Conservation (phyloP, 202 grass and related monocot species). For the Setaria italica region DNA sequence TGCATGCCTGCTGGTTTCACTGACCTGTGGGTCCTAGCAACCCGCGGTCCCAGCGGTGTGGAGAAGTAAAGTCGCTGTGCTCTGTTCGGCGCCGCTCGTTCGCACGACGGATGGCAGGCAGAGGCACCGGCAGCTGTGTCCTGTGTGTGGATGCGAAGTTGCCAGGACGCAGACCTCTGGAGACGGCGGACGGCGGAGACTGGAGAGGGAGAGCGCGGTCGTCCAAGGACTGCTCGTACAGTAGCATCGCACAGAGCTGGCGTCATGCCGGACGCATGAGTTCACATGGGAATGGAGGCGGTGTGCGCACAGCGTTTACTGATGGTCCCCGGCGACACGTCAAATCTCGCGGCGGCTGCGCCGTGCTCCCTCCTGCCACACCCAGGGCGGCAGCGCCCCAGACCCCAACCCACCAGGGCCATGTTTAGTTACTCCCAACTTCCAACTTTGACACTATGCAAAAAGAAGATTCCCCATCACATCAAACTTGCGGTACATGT, state of each 20-base stretch:
- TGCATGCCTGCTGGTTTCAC: neutral
- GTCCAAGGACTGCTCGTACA: neutral
- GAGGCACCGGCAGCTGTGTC: neutral
- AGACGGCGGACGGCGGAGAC: neutral
- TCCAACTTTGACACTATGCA: too few relatives aligned
- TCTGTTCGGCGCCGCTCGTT: conserved; percentile 40
- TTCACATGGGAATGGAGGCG: neutral
- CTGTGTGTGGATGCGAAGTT: neutral
- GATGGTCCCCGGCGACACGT: conserved; percentile 41
- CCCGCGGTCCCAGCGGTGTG: neutral
- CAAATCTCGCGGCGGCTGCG: conserved; percentile 56
- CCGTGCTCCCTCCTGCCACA: conserved; percentile 27
- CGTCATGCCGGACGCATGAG: conserved; percentile 25
- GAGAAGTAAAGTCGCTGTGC: neutral
- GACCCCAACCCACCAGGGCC: conserved; percentile 22
- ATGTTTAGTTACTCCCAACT: too few relatives aligned
- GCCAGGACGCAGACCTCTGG: neutral
- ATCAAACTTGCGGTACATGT: too few relatives aligned
- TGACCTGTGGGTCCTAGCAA: neutral
- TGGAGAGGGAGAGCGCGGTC: neutral
- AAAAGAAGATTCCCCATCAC: too few relatives aligned
- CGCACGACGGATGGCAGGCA: conserved; percentile 16
- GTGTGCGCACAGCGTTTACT: neutral
- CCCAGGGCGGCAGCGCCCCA: neutral
- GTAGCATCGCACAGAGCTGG: conserved; percentile 14